A percentile compares a stretch with the other conserved stretches of the same genome.
Evolutionary conservation across 352 stramenopile species (phyloP).

Genomic region (Phytophthora pinifolia): DNA sequence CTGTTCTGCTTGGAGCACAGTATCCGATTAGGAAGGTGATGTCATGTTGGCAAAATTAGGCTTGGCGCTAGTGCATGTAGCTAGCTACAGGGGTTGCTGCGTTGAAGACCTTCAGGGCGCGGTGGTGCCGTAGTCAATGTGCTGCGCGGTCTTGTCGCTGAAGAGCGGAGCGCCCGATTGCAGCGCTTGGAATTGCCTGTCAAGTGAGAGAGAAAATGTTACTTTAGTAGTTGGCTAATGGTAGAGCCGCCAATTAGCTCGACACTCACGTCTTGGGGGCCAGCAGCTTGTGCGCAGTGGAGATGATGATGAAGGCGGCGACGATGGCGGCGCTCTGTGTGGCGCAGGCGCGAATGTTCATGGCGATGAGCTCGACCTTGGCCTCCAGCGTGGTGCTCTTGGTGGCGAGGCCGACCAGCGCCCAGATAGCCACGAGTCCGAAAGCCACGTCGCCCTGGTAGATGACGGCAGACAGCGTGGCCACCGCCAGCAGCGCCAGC

Average conservation of each 20-base stretch:
- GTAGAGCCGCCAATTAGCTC: background rate
- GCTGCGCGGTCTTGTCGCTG: conserved; percentile 34
- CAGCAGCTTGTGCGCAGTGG: conserved; percentile 37
- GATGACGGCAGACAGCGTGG: conserved; percentile 56
- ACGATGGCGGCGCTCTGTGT: conserved; percentile 62
- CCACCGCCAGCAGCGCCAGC: conserved; percentile 55
- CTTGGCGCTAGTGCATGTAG: background rate
- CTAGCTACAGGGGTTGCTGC: background rate
- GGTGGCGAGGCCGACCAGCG: conserved; percentile 49
- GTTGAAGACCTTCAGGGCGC: conserved; percentile 11
- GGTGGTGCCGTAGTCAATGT: conserved; percentile 49
- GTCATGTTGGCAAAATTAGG: conserved; percentile 14
- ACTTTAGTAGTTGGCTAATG: background rate
- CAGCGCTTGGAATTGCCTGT: conserved; percentile 21
- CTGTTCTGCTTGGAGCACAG: background rate
- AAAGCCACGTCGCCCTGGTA: conserved; percentile 65
- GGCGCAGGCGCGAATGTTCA: conserved; percentile 63
- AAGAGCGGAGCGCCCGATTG: conserved; percentile 41
- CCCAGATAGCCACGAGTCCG: conserved; percentile 63
- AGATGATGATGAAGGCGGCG: conserved; percentile 60
- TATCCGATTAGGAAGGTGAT: conserved; percentile 7
- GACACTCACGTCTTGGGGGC: conserved; percentile 34
- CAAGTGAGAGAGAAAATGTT: background rate
- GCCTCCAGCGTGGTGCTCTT: conserved; percentile 56
- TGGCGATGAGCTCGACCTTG: conserved; percentile 42